Conservation (phyloP, 345 rosid species). For the Heritiera littoralis region DNA sequence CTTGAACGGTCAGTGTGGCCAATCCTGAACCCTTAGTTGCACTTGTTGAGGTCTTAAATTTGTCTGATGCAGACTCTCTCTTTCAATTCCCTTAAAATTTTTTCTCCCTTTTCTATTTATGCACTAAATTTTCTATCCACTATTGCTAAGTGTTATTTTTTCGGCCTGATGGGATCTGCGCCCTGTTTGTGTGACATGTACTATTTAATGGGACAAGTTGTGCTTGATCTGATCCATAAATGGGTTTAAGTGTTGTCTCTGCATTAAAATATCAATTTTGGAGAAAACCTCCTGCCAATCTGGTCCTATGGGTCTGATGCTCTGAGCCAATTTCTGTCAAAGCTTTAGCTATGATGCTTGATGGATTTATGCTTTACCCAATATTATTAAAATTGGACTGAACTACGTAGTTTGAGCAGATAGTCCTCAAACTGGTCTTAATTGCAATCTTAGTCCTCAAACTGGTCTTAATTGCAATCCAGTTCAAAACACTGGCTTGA, state of each 20-base stretch:
- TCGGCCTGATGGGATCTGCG: not conserved
- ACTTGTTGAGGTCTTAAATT: not conserved
- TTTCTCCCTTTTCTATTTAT: not conserved
- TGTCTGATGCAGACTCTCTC: not conserved
- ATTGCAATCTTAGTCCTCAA: not conserved
- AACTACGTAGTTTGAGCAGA: not conserved
- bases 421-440: constrained; percentile 1
- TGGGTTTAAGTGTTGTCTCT: not conserved
- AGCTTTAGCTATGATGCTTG: not conserved
- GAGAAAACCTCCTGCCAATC: not conserved
- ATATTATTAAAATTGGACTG: not conserved
- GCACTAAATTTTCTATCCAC: not conserved
- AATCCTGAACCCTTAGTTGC: not conserved
- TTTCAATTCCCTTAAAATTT: not conserved
- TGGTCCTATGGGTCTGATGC: not conserved
- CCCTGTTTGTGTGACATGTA: not conserved
- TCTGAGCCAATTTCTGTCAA: not conserved
- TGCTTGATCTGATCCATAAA: not conserved
- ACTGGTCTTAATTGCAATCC: not conserved
- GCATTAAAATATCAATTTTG: not conserved
- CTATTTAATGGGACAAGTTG: not conserved
- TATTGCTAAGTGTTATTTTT: not conserved
- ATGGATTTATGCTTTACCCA: not conserved
- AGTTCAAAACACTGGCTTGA: not conserved
- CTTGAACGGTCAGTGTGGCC: not conserved